A percentile compares a stretch with the other conserved stretches of the same genome.
Evolutionary conservation across 2,329 filamentous ascomycete species (phyloP).

Genomic region (Trichoderma hamatum): DNA sequence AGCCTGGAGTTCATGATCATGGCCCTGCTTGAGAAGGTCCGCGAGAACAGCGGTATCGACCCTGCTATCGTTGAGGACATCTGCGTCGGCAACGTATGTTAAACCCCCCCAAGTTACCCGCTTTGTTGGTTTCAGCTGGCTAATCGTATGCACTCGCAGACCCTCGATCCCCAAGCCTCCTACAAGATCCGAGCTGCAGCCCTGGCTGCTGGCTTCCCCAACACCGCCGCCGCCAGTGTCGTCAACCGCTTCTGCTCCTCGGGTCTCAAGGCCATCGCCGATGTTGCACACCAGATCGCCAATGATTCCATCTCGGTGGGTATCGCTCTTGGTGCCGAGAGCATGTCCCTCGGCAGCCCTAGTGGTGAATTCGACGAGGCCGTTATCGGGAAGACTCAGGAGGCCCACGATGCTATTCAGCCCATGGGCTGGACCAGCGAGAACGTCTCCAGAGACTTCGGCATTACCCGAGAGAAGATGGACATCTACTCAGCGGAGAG

Average conservation of each 20-base stretch:
- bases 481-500: constrained; percentile 86
- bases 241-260: constrained; percentile 98
- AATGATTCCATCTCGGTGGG: constrained; percentile 83
- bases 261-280: constrained; percentile 90
- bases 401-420: constrained; percentile 83
- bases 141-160: constrained; percentile 49
- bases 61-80: constrained; percentile 85
- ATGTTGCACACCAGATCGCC: constrained; percentile 87
- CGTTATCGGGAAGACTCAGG: constrained; percentile 70
- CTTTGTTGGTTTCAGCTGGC: neutral
- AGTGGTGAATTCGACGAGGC: constrained; percentile 75
- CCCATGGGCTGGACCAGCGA: constrained; percentile 98
- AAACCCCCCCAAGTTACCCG: neutral
- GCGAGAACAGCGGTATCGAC: constrained; percentile 74
- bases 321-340: constrained; percentile 84
- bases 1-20: constrained; percentile 84
- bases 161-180: constrained; percentile 81
- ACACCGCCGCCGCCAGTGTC: constrained; percentile 78
- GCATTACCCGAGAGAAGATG: constrained; percentile 76
- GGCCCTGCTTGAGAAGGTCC: constrained; percentile 76
- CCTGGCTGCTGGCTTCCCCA: constrained; percentile 90
- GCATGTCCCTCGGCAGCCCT: constrained; percentile 75
- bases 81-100: constrained; percentile 80
- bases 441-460: constrained; percentile 91
- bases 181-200: constrained; percentile 90